Evolutionary conservation across 148 eudicot genomes (phyloP).

Genomic region (Rhododendron vialii): DNA sequence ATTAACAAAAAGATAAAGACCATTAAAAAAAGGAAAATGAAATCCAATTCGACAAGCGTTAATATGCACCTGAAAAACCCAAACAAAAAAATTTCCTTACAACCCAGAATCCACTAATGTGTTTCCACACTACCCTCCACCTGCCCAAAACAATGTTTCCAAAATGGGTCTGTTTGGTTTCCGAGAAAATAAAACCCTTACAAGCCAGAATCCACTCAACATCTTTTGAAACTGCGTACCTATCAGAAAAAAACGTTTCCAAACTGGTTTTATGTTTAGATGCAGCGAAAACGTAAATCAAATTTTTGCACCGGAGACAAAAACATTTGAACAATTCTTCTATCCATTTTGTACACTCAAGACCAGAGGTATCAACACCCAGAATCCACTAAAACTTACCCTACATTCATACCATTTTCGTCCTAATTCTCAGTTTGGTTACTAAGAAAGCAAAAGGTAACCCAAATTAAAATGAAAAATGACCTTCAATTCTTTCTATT

Average conservation of each 20-base stretch:
- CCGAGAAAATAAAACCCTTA: neutral
- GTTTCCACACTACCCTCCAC: neutral
- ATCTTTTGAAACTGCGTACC: neutral
- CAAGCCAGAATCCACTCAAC: neutral
- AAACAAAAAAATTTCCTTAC: neutral
- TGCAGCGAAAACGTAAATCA: neutral
- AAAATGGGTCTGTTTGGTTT: neutral
- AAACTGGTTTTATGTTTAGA: neutral
- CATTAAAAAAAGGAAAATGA: neutral
- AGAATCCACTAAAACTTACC: neutral
- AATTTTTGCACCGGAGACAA: neutral
- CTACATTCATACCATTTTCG: neutral
- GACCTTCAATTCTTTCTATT: neutral
- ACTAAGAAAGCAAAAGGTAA: neutral
- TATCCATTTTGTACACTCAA: neutral
- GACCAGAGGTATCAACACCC: neutral
- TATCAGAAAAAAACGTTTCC: neutral
- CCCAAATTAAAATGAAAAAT: neutral
- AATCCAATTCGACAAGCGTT: neutral
- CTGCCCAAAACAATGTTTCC: neutral
- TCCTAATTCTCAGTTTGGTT: neutral
- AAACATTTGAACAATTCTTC: neutral
- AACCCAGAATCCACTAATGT: neutral
- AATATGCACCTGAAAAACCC: neutral
- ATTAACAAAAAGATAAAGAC: neutral